Conservation (phyloP, 768 basidiomycete species). For the Boletellus ananas region DNA sequence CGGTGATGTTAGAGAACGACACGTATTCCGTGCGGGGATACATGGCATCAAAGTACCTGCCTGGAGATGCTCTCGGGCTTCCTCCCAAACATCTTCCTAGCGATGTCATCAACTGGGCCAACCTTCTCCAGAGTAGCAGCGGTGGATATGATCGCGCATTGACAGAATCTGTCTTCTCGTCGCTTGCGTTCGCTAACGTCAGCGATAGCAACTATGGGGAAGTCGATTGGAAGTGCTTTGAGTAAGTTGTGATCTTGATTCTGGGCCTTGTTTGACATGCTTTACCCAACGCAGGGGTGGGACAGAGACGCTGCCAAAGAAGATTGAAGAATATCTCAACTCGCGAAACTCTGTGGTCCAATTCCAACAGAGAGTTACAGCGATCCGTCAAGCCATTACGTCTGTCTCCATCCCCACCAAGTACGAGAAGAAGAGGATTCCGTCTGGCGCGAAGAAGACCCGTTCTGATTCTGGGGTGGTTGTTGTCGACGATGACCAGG, state of each 20-base stretch:
- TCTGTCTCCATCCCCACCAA: too few species aligned
- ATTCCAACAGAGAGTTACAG: too few species aligned
- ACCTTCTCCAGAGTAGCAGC: not conserved
- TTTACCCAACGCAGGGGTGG: conserved; percentile 15
- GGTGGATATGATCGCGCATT: not conserved
- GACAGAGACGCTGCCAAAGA: conserved; percentile 16
- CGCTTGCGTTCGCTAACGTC: not conserved
- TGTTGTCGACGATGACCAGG: too few species aligned
- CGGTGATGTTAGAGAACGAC: not conserved
- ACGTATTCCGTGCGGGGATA: not conserved
- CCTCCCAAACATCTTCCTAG: conserved; percentile 3
- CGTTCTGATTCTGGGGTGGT: too few species aligned
- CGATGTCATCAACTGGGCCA: conserved; percentile 25
- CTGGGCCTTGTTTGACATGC: not conserved
- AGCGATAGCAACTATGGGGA: not conserved
- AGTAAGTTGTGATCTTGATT: not conserved
- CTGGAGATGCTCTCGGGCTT: conserved; percentile 4
- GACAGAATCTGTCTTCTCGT: not conserved
- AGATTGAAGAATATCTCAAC: conserved; percentile 11
- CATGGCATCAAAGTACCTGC: conserved; percentile 13
- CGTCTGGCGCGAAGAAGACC: too few species aligned
- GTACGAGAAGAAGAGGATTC: too few species aligned
- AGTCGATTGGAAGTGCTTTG: not conserved
- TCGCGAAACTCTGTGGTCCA: too few species aligned
- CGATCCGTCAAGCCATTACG: too few species aligned